Conservation (phyloP, 225 moss, liverwort and hornwort species). For the Neckera pumila region DNA sequence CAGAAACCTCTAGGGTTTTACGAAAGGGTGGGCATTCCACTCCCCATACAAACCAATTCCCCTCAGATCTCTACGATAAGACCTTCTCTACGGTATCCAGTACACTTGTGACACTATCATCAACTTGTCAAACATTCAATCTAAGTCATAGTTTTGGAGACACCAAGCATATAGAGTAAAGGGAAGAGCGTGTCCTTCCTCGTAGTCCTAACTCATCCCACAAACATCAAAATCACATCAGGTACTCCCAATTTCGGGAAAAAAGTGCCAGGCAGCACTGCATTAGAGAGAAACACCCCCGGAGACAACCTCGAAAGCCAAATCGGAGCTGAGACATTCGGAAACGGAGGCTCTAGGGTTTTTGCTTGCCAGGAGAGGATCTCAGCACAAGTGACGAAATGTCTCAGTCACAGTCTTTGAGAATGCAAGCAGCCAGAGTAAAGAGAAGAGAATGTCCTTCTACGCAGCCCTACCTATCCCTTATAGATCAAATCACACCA, state of each 20-base stretch:
- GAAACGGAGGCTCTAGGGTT: neutral
- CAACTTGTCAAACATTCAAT: neutral
- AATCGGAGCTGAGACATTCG: neutral
- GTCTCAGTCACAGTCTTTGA: neutral
- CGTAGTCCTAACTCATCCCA: neutral
- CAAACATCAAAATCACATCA: neutral
- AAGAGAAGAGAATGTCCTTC: neutral
- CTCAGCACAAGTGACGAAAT: neutral
- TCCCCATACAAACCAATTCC: neutral
- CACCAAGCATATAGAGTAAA: neutral
- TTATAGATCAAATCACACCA: neutral
- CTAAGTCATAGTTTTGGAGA: neutral
- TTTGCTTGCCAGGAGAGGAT: neutral
- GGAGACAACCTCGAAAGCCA: neutral
- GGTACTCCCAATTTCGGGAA: neutral
- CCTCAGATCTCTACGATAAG: neutral
- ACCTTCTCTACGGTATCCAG: neutral
- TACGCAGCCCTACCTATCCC: neutral
- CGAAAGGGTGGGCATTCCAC: neutral
- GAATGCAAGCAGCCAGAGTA: neutral
- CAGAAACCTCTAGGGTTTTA: neutral
- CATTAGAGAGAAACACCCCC: neutral
- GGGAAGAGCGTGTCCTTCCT: neutral
- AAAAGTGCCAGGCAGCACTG: neutral
- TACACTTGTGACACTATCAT: neutral